These are phyloP conservation scores for Claviceps africana DNA, from an alignment of 2,329 filamentous ascomycete species.

Conservation along the genomic window DNA sequence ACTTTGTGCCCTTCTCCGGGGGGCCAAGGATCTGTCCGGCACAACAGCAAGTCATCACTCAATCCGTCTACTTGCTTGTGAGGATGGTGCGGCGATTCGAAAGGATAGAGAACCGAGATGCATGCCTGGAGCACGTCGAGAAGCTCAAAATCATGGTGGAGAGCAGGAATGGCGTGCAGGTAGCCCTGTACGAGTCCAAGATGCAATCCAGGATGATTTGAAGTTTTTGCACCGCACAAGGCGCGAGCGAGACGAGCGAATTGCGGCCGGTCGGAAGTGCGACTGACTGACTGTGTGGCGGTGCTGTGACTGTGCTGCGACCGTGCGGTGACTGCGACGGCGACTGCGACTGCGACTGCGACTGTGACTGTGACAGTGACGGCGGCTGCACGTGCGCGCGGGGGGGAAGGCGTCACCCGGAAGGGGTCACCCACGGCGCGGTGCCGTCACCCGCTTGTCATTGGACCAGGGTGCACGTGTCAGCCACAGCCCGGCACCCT, in stretches of 20 bases:
- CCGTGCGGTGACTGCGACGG: no score
- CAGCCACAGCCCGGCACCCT: no score
- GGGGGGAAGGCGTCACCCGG: no score
- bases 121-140: constrained; percentile 2
- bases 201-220: neutral
- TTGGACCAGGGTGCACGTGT: no score
- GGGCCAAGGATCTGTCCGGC: constrained; percentile 6
- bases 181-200: constrained; percentile 2
- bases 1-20: constrained; percentile 5
- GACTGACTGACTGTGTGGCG: no score
- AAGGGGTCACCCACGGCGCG: no score
- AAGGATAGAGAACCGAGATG: constrained; percentile 3
- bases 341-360: no score
- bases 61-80: constrained; percentile 4
- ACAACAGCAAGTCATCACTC: constrained; percentile 4
- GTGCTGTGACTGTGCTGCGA: neutral
- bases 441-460: no score
- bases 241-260: neutral
- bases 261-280: no score
- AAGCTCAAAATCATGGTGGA: constrained; percentile 5
- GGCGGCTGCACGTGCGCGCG: no score
- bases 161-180: constrained; percentile 5
- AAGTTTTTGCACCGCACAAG: neutral
- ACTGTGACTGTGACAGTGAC: no score
- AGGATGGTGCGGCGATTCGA: constrained; percentile 3